phyloP scores from a whole-genome alignment of 2,329 filamentous ascomycete genomes.

The Alternaria metachromatica region DNA sequence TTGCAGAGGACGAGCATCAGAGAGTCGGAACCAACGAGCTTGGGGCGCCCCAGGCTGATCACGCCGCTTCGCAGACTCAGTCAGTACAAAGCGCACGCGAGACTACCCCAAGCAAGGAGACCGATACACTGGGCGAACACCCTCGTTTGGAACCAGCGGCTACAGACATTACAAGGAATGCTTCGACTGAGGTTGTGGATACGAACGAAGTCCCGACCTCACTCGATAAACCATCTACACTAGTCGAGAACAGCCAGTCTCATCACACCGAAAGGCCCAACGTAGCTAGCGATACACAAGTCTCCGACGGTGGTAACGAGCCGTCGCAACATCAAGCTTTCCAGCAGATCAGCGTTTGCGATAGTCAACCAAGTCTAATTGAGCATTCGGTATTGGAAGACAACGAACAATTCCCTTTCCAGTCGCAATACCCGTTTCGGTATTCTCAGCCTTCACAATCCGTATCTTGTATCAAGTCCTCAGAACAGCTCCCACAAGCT shows the following conservation, averaged over 20 bases:
- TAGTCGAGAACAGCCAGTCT: not conserved
- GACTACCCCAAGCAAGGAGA: not conserved
- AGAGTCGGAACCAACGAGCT: not conserved
- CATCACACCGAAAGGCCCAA: not conserved
- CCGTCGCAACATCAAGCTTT: not conserved
- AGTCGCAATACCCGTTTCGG: conserved; percentile 14
- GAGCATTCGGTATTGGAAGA: conserved; percentile 15
- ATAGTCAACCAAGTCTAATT: conserved; percentile 10
- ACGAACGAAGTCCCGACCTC: not conserved
- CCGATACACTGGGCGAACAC: not conserved
- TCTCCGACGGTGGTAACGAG: not conserved
- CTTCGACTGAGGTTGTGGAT: not conserved
- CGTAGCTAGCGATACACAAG: not conserved
- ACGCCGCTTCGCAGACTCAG: not conserved
- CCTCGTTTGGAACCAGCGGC: not conserved
- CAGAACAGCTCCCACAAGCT: not conserved
- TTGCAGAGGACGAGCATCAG: not conserved
- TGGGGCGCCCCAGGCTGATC: not conserved
- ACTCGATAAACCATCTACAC: not conserved
- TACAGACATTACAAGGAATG: not conserved
- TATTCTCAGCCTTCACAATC: not conserved
- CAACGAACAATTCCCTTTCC: conserved; percentile 19
- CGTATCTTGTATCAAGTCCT: not conserved
- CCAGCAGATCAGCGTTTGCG: conserved; percentile 1
- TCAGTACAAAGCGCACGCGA: not conserved